phyloP scores from a whole-genome alignment of 2,329 filamentous ascomycete species.

The Stenocarpella maydis region DNA sequence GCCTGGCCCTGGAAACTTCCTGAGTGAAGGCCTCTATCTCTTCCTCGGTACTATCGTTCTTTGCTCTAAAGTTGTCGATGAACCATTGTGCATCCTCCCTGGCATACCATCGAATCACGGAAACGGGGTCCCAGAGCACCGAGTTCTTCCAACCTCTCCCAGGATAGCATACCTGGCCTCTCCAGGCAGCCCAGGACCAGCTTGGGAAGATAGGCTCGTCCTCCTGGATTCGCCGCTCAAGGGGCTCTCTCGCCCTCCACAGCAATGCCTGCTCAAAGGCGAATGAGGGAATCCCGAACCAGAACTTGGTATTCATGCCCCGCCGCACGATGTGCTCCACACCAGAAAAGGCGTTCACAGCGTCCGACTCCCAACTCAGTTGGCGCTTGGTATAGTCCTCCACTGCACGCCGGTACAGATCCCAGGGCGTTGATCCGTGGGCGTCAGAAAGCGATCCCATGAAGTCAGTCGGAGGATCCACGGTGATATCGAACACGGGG shows the following conservation, averaged over 20 bases:
- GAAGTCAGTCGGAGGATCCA: background rate
- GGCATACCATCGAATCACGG: background rate
- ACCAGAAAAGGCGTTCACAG: background rate
- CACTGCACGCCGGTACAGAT: conserved; percentile 3
- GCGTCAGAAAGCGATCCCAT: background rate
- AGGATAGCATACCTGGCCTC: background rate
- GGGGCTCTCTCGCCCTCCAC: background rate
- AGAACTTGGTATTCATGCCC: conserved; percentile 3
- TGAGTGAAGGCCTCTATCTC: background rate
- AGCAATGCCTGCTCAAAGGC: background rate
- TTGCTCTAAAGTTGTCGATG: background rate
- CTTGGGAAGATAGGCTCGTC: background rate
- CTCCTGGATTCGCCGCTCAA: background rate
- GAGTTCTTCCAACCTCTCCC: background rate
- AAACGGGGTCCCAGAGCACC: background rate
- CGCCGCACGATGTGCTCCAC: background rate
- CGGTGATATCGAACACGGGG: background rate
- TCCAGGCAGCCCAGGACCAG: background rate
- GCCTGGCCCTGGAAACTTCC: background rate
- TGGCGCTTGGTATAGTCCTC: background rate
- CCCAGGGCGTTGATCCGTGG: background rate
- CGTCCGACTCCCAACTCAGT: background rate
- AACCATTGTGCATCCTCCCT: background rate
- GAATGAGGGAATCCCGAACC: background rate
- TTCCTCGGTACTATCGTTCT: background rate